Conservation (phyloP, 2,329 filamentous ascomycete genomes). For the Fusarium pseudoanthophilum region DNA sequence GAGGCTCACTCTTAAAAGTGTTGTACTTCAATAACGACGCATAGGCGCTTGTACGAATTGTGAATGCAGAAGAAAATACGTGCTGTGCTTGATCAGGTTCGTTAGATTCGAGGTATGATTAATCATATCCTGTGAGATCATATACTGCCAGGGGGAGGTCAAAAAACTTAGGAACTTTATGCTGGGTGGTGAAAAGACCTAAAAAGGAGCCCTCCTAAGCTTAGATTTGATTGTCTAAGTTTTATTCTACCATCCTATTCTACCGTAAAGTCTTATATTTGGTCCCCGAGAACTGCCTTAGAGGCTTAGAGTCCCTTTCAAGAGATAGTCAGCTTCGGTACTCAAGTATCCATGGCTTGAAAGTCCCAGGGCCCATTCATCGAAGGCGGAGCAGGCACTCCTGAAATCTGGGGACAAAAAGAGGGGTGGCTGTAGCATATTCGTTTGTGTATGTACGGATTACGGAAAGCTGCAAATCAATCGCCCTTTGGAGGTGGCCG, state of each 20-base stretch:
- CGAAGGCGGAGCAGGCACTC: constrained; percentile 34
- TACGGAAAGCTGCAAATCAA: constrained; percentile 1
- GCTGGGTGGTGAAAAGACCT: not conserved
- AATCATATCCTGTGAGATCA: constrained; percentile 5
- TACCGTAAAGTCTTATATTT: not conserved
- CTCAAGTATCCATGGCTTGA: constrained; percentile 17
- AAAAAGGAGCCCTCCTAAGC: not conserved
- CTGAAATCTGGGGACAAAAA: constrained; percentile 44
- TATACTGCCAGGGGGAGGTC: not conserved
- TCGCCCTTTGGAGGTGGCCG: constrained; percentile 11
- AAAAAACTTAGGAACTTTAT: not conserved
- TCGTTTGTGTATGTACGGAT: not conserved
- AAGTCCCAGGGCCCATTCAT: constrained; percentile 16
- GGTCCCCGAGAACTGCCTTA: not conserved
- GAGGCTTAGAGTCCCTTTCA: constrained; percentile 1
- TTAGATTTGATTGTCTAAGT: not conserved
- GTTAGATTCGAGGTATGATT: not conserved
- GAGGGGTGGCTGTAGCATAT: constrained; percentile 32
- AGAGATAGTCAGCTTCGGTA: constrained; percentile 13
- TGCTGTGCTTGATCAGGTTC: not conserved
- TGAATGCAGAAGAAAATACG: not conserved
- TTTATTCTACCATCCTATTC: not conserved
- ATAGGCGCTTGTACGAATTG: not conserved
- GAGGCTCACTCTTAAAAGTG: not conserved
- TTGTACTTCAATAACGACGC: not conserved